Evolutionary conservation across 2,329 filamentous ascomycete species (phyloP).

Genomic region (Paecilomyces sp.): DNA sequence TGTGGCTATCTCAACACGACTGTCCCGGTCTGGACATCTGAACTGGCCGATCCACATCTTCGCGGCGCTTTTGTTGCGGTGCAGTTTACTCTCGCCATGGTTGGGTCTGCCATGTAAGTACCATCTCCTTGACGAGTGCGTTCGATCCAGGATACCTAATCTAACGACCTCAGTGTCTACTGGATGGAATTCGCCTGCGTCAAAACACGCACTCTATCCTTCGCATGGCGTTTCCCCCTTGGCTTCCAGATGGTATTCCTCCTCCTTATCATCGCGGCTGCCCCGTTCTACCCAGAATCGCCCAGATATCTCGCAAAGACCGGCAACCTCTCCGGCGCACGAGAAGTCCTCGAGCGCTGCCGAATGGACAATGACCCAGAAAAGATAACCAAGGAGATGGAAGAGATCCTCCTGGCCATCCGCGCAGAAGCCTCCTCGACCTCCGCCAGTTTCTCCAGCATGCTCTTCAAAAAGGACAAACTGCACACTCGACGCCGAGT

Average conservation of each 20-base stretch:
- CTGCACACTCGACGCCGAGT: slow-evolving; percentile 16
- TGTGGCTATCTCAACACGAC: slow-evolving; percentile 21
- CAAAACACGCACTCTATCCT: slow-evolving; percentile 20
- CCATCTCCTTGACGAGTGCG: too few relatives aligned
- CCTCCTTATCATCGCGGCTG: slow-evolving; percentile 46
- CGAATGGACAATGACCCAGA: neutral
- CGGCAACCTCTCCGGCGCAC: slow-evolving; percentile 13
- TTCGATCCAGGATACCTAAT: too few relatives aligned
- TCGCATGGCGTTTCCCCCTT: slow-evolving; percentile 56
- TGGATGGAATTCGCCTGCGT: slow-evolving; percentile 22
- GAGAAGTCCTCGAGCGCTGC: neutral
- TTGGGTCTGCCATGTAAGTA: slow-evolving; percentile 10
- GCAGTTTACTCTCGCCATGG: slow-evolving; percentile 14
- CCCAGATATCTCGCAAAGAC: slow-evolving; percentile 27
- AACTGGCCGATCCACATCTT: slow-evolving; percentile 16
- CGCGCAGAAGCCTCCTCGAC: slow-evolving; percentile 15
- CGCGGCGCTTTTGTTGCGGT: slow-evolving; percentile 18
- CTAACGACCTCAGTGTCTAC: slow-evolving; percentile 11
- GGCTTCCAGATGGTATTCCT: slow-evolving; percentile 54
- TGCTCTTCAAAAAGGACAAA: slow-evolving; percentile 15
- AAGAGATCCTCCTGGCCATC: slow-evolving; percentile 16
- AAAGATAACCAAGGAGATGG: slow-evolving; percentile 14
- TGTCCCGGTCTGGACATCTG: slow-evolving; percentile 19
- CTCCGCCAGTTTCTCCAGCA: slow-evolving; percentile 12
- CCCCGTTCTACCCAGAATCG: slow-evolving; percentile 42